These are phyloP conservation scores for Penicillium sp. DNA, from an alignment of 2,329 filamentous ascomycete genomes.

Conservation along the genomic window DNA sequence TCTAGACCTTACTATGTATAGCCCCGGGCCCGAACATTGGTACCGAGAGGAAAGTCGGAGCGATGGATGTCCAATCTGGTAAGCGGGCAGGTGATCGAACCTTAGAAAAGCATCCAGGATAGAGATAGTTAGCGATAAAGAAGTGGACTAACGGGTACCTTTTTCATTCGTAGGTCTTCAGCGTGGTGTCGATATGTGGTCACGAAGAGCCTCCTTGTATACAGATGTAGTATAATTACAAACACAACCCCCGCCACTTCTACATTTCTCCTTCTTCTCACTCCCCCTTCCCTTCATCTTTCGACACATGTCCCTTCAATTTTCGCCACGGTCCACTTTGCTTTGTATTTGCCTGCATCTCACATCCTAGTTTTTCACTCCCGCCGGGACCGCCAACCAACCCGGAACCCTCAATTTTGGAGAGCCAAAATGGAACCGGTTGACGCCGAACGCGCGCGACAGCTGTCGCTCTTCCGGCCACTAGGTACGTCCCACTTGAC, in stretches of 20 bases:
- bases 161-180: no score
- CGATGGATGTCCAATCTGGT: conserved; percentile 15
- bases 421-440: conserved; percentile 28
- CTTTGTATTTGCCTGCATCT: conserved; percentile 8
- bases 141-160: no score
- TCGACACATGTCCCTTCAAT: background rate
- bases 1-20: background rate
- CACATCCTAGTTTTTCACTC: conserved; percentile 9
- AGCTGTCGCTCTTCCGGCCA: conserved; percentile 46
- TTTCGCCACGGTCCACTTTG: conserved; percentile 7
- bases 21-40: conserved; percentile 9
- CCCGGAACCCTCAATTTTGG: conserved; percentile 1
- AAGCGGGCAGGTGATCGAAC: conserved; percentile 9
- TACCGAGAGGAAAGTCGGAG: conserved; percentile 21
- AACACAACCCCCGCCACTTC: background rate
- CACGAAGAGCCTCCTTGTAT: background rate
- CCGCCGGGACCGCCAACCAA: conserved; percentile 16
- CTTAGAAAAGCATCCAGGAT: background rate
- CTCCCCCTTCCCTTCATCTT: background rate
- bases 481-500: conserved; percentile 39
- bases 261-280: background rate
- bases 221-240: background rate
- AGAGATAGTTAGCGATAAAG: no score
- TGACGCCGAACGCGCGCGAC: conserved; percentile 41
- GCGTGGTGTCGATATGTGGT: background rate